A percentile compares a stretch with the other conserved stretches of the same genome.
Evolutionary conservation across 129 eudicot species (phyloP).

Genomic region (Centrapalus pauciflorus): DNA sequence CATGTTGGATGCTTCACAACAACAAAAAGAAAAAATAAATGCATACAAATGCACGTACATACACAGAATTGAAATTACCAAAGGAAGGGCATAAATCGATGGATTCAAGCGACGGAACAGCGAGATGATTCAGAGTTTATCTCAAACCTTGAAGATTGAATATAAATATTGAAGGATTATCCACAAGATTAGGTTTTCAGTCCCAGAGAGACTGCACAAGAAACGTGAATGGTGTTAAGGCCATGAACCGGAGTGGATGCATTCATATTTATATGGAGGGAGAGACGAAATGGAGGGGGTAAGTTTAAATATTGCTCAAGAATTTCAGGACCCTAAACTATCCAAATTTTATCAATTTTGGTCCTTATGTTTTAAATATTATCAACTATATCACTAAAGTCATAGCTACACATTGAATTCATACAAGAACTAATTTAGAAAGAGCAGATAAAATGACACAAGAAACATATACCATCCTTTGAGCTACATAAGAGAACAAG

Average conservation of each 20-base stretch:
- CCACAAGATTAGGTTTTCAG: constrained; percentile 11
- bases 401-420: too few relatives aligned
- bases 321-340: constrained; percentile 11
- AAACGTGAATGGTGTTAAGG: constrained; percentile 5
- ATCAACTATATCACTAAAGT: background rate
- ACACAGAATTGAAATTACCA: constrained; percentile 14
- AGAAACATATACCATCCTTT: too few relatives aligned
- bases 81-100: constrained; percentile 1
- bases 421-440: too few relatives aligned
- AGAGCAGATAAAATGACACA: too few relatives aligned
- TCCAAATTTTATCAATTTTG: background rate
- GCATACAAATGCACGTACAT: background rate
- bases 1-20: background rate
- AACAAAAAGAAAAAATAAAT: background rate
- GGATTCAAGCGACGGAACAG: constrained; percentile 1
- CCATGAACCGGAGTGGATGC: constrained; percentile 9
- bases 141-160: background rate
- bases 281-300: constrained; percentile 17
- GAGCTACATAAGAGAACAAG: too few relatives aligned
- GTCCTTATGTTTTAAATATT: background rate
- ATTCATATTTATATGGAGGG: constrained; percentile 17
- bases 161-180: background rate
- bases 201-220: constrained; percentile 3
- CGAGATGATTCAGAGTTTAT: background rate
- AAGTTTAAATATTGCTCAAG: constrained; percentile 17